A percentile compares a stretch with the other conserved stretches of the same genome.
These are phyloP conservation scores for Takashimella koratensis DNA, from an alignment of 1,284 basidiomycete species.

Conservation along the genomic window DNA sequence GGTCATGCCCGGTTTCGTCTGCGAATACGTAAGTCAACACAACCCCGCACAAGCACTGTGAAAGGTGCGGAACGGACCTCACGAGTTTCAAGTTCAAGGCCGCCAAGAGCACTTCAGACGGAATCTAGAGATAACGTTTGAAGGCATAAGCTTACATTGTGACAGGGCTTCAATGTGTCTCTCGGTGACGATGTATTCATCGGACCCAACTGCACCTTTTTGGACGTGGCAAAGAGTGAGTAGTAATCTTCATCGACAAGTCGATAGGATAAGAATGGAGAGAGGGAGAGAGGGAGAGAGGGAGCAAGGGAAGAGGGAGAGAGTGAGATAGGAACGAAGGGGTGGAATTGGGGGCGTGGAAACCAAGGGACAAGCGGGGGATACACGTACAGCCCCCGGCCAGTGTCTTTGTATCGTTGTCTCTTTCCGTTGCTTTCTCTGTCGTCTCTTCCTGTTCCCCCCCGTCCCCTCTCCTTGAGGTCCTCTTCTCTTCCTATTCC, in stretches of 20 bases:
- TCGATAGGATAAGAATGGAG: background rate
- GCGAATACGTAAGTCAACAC: conserved; percentile 46
- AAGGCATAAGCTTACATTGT: background rate
- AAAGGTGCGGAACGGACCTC: too few species aligned
- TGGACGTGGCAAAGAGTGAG: conserved; percentile 44
- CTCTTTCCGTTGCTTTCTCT: too few species aligned
- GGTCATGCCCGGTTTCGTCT: conserved; percentile 25
- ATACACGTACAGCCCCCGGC: too few species aligned
- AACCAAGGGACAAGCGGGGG: too few species aligned
- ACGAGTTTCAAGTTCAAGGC: too few species aligned
- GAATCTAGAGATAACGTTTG: background rate
- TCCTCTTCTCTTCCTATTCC: conserved; percentile 10
- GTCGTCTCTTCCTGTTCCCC: too few species aligned
- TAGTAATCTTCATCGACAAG: conserved; percentile 7
- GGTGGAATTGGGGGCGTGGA: too few species aligned
- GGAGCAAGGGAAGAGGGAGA: background rate
- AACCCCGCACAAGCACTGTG: too few species aligned
- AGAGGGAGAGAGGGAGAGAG: background rate
- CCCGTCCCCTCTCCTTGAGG: conserved; percentile 7
- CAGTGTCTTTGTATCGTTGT: too few species aligned
- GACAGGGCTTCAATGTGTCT: conserved; percentile 45
- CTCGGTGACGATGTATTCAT: conserved; percentile 42
- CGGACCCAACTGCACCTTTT: conserved; percentile 39
- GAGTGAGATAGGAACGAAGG: background rate
- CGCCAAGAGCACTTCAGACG: too few species aligned